A percentile compares a stretch with the other conserved stretches of the same genome.
Conservation (phyloP, 2,329 filamentous ascomycete species). For the Venturia carpophila region DNA sequence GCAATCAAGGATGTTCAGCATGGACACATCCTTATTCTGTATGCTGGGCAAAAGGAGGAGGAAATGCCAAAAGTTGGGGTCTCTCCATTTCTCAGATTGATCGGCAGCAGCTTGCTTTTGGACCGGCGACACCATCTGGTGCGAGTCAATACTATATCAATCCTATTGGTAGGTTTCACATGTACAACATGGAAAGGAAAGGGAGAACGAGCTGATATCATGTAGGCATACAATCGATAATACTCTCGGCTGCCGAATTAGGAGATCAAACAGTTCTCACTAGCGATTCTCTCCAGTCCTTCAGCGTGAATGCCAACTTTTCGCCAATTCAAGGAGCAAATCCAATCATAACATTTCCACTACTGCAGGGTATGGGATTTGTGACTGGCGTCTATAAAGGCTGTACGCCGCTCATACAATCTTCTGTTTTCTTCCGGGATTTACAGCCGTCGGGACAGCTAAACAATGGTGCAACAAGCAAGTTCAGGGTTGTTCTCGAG, state of each 20-base stretch:
- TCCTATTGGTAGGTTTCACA: slow-evolving; percentile 70
- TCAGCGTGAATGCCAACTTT: slow-evolving; percentile 62
- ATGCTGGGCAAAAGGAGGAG: slow-evolving; percentile 40
- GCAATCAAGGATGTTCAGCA: slow-evolving; percentile 57
- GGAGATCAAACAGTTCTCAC: slow-evolving; percentile 49
- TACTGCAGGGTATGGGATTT: slow-evolving; percentile 86
- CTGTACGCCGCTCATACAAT: slow-evolving; percentile 64
- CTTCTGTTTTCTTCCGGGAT: slow-evolving; percentile 64
- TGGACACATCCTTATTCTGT: slow-evolving; percentile 60
- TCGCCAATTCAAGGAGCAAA: slow-evolving; percentile 44
- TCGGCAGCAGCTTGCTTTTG: slow-evolving; percentile 57
- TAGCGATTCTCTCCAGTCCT: slow-evolving; percentile 45
- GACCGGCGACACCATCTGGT: slow-evolving; percentile 43
- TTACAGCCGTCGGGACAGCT: slow-evolving; percentile 46
- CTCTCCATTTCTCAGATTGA: slow-evolving; percentile 70
- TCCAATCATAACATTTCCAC: slow-evolving; percentile 60
- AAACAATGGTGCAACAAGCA: slow-evolving; percentile 58
- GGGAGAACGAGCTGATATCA: slow-evolving; percentile 18
- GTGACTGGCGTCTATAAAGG: slow-evolving; percentile 70
- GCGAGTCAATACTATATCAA: slow-evolving; percentile 61
- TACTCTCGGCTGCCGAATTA: slow-evolving; percentile 72
- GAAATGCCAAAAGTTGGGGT: slow-evolving; percentile 61
- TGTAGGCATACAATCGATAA: slow-evolving; percentile 60
- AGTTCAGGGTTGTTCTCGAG: slow-evolving; percentile 66
- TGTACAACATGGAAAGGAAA: slow-evolving; percentile 56